Base-by-base conservation (phyloP, 331 rosid species). In the Saraca asoca region DNA sequence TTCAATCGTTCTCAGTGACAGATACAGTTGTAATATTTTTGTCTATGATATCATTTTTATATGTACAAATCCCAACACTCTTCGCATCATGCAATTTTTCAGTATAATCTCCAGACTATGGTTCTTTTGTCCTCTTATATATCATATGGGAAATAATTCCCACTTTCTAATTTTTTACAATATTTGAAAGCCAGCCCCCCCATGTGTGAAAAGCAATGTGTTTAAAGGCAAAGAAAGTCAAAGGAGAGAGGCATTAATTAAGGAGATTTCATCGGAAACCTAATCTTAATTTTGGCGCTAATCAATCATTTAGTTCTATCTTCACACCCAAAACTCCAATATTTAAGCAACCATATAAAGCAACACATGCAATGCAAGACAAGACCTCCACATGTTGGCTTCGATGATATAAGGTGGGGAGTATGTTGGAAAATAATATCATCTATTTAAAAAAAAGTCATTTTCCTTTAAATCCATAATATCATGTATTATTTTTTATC, bases 1-100 rank as follows among this genome's bases (percentile, higher is more conserved):
- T 61, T 45, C 83, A 68, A 80, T 80, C 81, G 55, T 76, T 86
- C 80, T 78, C 75, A 54, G 6, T 12, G 73, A 76, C 48, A 64
- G 64, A 56, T 35, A 16, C 59, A 61, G 64, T 66, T 19, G 2
- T 34, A 35, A 9, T 69, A 60, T 58, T 58, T 50, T 49, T 45
- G 16, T 68, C 53, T 14, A 62, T 18, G 14, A 14, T 9, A 31
- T 44, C 52, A 18, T 66, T 6, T 43, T 24, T 44, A 58, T 46
- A 43, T n/a, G 66, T 37, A 59, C 74, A 24, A 65, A 75, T 80
- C 80, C 77, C 74, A 68, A 75, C 51, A 59, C 51, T 61, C 37
- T 62, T 58, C 64, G 24, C 51, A 54, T 54, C 71, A 58, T 17
- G 11, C 43, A 42, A 68, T 77, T 70, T 59, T 17, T 48, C 12